phyloP scores from a whole-genome alignment of 1,139 yeast genomes.

The Candida buenavistaensis region DNA sequence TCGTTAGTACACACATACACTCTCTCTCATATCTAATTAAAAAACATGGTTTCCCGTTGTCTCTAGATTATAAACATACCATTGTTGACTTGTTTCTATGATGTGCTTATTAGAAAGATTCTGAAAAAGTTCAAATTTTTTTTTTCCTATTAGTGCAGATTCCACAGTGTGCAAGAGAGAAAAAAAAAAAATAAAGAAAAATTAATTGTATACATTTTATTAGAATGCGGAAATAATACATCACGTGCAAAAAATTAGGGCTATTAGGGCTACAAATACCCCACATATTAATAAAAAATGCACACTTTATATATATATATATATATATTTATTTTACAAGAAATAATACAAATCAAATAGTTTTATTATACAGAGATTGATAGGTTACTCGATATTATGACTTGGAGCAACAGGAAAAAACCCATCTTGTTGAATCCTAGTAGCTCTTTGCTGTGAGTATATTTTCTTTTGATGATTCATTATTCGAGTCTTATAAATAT shows the following conservation, averaged over 20 bases:
- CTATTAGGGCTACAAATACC: constrained; percentile 6
- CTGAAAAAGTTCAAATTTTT: neutral
- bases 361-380: too few species aligned
- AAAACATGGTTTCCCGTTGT: too few species aligned
- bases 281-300: too few species aligned
- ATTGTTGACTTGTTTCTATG: constrained; percentile 7
- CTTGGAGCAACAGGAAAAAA: constrained; percentile 62
- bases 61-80: constrained; percentile 8
- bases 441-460: constrained; percentile 36
- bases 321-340: too few species aligned
- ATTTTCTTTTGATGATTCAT: constrained; percentile 24
- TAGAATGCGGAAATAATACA: neutral
- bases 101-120: too few species aligned
- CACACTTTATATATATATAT: too few species aligned
- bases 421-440: constrained; percentile 41
- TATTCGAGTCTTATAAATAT: constrained; percentile 54
- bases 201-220: neutral
- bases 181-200: neutral
- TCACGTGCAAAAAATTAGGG: constrained; percentile 5
- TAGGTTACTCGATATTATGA: constrained; percentile 7
- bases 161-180: neutral
- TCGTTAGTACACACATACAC: neutral
- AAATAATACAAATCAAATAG: too few species aligned
- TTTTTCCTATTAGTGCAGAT: too few species aligned
- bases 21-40: too few species aligned